Conservation (phyloP, 2,329 filamentous ascomycete species). For the Fusarium udum region DNA sequence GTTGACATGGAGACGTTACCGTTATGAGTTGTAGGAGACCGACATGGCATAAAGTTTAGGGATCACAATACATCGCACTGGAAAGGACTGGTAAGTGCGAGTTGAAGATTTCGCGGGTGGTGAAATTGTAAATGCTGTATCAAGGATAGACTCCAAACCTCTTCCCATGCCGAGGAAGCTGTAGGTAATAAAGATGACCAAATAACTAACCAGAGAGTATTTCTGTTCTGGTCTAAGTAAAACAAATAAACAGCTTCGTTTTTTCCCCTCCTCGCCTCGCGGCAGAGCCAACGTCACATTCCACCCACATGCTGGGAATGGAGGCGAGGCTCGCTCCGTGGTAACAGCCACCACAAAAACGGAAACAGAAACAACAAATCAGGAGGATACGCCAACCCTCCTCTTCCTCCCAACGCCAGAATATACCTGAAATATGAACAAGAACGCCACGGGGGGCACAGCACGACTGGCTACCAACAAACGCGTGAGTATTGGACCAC, state of each 20-base stretch:
- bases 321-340: background rate
- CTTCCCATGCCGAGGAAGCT: constrained; percentile 1
- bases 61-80: background rate
- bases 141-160: constrained; percentile 29
- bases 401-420: constrained; percentile 36
- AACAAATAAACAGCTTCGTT: constrained; percentile 11
- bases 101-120: constrained; percentile 5
- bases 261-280: background rate
- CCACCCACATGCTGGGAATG: background rate
- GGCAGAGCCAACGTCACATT: constrained; percentile 1
- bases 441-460: constrained; percentile 29
- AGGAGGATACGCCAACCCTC: constrained; percentile 1
- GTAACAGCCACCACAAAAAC: constrained; percentile 10
- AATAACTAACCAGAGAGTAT: constrained; percentile 16
- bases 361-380: constrained; percentile 11
- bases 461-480: background rate
- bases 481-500: background rate
- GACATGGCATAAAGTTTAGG: background rate
- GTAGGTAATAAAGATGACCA: constrained; percentile 3
- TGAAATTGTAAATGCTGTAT: constrained; percentile 32
- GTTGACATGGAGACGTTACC: background rate
- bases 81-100: background rate
- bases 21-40: background rate
- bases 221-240: constrained; percentile 12
- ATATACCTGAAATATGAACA: constrained; percentile 32